These are phyloP conservation scores for Fusarium sp. DNA, from an alignment of 2,329 filamentous ascomycete species.

Conservation along the genomic window DNA sequence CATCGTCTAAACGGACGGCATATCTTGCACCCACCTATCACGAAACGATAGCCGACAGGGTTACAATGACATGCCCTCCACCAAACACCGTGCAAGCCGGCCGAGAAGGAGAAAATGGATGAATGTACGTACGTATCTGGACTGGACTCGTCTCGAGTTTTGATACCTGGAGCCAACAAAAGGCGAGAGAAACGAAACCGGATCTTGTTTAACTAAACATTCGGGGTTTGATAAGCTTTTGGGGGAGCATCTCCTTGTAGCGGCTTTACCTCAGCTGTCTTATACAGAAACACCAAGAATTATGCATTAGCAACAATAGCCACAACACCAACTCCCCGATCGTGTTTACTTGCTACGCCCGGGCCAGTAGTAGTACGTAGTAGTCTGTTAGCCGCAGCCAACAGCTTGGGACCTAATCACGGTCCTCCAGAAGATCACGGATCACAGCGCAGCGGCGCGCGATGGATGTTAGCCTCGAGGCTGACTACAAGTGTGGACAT, in stretches of 20 bases:
- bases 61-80: conserved; percentile 17
- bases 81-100: conserved; percentile 30
- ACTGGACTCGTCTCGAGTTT: neutral
- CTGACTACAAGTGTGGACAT: neutral
- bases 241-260: neutral
- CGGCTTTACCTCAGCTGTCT: neutral
- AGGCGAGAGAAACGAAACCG: conserved; percentile 37
- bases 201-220: conserved; percentile 45
- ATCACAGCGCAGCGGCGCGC: neutral
- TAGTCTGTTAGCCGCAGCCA: conserved; percentile 7
- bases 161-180: neutral
- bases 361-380: conserved; percentile 10
- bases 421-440: conserved; percentile 29
- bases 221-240: conserved; percentile 18
- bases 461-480: conserved; percentile 9
- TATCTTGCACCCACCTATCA: conserved; percentile 45
- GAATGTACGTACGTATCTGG: neutral
- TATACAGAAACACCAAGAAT: neutral
- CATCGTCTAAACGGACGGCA: conserved; percentile 38
- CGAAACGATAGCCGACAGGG: conserved; percentile 30
- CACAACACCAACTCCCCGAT: neutral
- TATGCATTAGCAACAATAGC: neutral
- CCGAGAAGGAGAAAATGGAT: neutral
- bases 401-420: conserved; percentile 31
- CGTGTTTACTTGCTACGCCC: conserved; percentile 17